Conservation (phyloP, 805 yeast genomes). For the Wickerhamiella siamensis region DNA sequence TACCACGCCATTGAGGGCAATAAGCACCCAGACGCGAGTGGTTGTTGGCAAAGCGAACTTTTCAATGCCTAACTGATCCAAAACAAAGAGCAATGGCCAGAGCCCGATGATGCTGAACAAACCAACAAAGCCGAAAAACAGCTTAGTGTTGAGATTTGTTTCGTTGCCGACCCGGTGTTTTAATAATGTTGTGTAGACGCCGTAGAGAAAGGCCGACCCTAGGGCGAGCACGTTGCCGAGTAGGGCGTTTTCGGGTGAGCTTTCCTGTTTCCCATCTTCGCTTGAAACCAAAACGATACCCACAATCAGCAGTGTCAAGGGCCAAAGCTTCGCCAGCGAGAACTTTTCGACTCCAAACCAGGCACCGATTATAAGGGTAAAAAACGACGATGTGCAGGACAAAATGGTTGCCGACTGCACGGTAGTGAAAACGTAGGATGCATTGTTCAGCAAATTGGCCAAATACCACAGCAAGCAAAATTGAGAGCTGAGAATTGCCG, state of each 20-base stretch:
- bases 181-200: constrained; percentile 73
- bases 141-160: constrained; percentile 61
- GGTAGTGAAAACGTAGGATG: constrained; percentile 73
- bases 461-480: constrained; percentile 82
- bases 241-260: constrained; percentile 25
- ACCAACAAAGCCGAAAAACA: constrained; percentile 93
- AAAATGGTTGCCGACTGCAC: constrained; percentile 91
- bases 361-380: constrained; percentile 74
- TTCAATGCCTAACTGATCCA: constrained; percentile 55
- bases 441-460: constrained; percentile 80
- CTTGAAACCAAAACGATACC: constrained; percentile 75
- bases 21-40: constrained; percentile 35
- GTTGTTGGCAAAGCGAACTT: constrained; percentile 54
- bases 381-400: constrained; percentile 84
- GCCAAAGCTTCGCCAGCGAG: constrained; percentile 48
- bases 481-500: constrained; percentile 59
- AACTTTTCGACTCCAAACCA: constrained; percentile 56
- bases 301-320: constrained; percentile 52
- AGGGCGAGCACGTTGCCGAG: constrained; percentile 72
- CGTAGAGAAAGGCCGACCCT: constrained; percentile 78
- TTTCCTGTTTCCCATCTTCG: constrained; percentile 22
- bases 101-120: constrained; percentile 55
- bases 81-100: constrained; percentile 68
- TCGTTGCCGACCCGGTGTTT: constrained; percentile 64
- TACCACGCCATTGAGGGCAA: constrained; percentile 53